A percentile compares a stretch with the other conserved stretches of the same genome.
phyloP scores from a whole-genome alignment of 225 moss, liverwort and hornwort species.

The Pseudisothecium myosuroides region DNA sequence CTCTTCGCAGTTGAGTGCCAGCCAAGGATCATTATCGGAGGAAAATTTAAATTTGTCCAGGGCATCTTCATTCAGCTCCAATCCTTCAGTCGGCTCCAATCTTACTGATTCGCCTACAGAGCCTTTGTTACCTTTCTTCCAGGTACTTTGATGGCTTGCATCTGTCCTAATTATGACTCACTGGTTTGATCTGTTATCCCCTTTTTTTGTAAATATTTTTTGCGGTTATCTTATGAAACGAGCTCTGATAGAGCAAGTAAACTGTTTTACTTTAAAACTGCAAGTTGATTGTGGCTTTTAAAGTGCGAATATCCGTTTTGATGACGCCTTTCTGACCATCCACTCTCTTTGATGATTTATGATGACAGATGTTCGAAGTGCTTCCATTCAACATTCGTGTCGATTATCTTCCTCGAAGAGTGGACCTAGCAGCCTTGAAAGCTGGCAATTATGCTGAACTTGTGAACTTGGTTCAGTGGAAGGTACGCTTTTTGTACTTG shows the following conservation, averaged over 20 bases:
- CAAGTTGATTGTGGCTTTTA: neutral
- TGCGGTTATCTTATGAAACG: neutral
- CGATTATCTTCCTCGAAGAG: slow-evolving; percentile 87
- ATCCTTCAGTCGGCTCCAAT: slow-evolving; percentile 45
- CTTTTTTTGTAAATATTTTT: neutral
- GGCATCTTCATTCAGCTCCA: slow-evolving; percentile 27
- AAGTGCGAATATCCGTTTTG: neutral
- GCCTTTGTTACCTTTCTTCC: slow-evolving; percentile 84
- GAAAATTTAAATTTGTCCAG: slow-evolving; percentile 34
- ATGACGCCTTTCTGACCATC: neutral
- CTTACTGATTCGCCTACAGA: slow-evolving; percentile 62
- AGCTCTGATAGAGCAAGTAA: neutral
- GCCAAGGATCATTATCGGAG: slow-evolving; percentile 28
- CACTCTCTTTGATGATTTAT: neutral
- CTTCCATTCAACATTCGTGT: slow-evolving; percentile 86
- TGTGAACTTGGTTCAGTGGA: slow-evolving; percentile 93
- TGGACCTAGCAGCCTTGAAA: slow-evolving; percentile 72
- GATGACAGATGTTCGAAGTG: slow-evolving; percentile 80
- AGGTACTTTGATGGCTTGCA: slow-evolving; percentile 34
- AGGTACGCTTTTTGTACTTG: slow-evolving; percentile 34
- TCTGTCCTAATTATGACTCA: neutral
- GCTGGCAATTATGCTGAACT: slow-evolving; percentile 94
- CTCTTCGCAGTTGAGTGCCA: slow-evolving; percentile 42
- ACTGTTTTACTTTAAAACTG: neutral
- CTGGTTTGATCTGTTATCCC: neutral